Evolutionary conservation across 2,329 filamentous ascomycete genomes (phyloP).

Genomic region (Curvularia eragrostidis): DNA sequence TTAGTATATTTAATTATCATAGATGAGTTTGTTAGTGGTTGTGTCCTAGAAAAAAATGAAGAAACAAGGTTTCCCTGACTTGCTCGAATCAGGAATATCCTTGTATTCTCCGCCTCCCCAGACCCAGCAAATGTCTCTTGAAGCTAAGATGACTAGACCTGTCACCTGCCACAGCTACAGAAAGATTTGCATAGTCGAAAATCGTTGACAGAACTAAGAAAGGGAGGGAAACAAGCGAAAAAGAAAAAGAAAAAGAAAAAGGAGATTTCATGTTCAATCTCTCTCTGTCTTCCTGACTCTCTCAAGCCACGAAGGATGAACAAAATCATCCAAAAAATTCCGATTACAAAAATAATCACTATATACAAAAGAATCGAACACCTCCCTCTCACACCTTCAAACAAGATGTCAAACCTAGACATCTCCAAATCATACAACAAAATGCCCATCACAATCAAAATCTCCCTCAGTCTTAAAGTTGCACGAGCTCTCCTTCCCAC

Average conservation of each 20-base stretch:
- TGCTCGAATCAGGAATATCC: not conserved
- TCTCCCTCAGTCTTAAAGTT: constrained; percentile 38
- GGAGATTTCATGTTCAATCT: too few relatives aligned
- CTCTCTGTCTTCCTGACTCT: too few relatives aligned
- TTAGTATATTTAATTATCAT: too few relatives aligned
- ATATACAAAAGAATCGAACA: not conserved
- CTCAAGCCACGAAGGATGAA: too few relatives aligned
- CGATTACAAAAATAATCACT: not conserved
- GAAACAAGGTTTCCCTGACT: not conserved
- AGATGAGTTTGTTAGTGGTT: too few relatives aligned
- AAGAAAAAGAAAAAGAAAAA: too few relatives aligned
- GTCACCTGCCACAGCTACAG: not conserved
- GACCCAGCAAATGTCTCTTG: too few relatives aligned
- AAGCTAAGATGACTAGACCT: too few relatives aligned
- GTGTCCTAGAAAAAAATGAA: not conserved
- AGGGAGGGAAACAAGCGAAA: too few relatives aligned
- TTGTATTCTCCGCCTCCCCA: not conserved
- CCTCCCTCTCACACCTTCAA: too few relatives aligned
- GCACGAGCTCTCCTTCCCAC: constrained; percentile 46
- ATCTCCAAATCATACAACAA: not conserved
- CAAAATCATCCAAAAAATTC: not conserved
- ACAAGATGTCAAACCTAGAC: too few relatives aligned
- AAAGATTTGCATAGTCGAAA: not conserved
- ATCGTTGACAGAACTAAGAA: not conserved
- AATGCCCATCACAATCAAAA: constrained; percentile 35